These are phyloP conservation scores for Notholithocarpus densiflorus DNA, from an alignment of 306 rosid genomes.

Conservation along the genomic window DNA sequence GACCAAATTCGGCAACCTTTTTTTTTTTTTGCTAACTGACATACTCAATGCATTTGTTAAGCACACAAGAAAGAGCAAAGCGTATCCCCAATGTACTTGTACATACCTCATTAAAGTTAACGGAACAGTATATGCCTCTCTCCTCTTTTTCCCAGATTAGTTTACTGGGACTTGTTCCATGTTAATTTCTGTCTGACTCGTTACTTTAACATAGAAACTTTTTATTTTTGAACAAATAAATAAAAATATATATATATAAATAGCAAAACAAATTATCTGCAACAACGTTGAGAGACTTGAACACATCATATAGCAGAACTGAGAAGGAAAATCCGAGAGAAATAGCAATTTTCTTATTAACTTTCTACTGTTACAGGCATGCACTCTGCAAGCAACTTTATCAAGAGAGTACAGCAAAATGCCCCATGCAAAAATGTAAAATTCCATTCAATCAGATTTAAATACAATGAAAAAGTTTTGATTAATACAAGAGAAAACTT, in stretches of 20 bases:
- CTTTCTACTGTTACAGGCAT: constrained; percentile 43
- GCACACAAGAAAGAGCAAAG: no score
- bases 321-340: background rate
- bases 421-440: constrained; percentile 48
- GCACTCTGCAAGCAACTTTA: constrained; percentile 48
- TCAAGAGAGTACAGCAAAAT: constrained; percentile 52
- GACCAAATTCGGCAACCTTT: no score
- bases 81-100: no score
- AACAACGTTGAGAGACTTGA: background rate
- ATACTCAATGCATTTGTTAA: no score
- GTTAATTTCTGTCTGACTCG: no score
- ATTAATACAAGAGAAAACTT: constrained; percentile 40
- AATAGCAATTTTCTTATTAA: constrained; percentile 23
- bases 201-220: no score
- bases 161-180: no score
- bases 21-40: no score
- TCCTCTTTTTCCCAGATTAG: no score
- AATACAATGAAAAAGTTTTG: constrained; percentile 33
- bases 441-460: constrained; percentile 56
- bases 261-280: background rate
- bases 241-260: no score
- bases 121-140: no score
- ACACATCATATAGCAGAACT: background rate
- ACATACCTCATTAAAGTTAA: no score
- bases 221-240: background rate